A percentile compares a stretch with the other conserved stretches of the same genome.
These are phyloP conservation scores for Hypoxylon fuscum DNA, from an alignment of 495 filamentous ascomycete species.

Conservation along the genomic window DNA sequence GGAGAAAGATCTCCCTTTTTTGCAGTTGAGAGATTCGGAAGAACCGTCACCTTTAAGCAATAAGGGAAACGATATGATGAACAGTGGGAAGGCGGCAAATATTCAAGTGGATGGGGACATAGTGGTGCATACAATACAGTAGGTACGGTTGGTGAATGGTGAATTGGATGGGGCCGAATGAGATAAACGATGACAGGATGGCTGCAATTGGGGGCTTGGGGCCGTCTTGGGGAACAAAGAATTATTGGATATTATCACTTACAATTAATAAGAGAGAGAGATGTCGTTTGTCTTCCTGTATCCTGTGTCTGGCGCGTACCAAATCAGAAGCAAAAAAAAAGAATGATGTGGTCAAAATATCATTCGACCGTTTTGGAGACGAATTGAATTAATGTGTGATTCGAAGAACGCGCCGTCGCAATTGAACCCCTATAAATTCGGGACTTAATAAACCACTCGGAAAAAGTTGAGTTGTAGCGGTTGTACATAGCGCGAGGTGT, in stretches of 20 bases:
- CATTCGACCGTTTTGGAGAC: slow-evolving; percentile 34
- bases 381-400: slow-evolving; percentile 26
- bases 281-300: not conserved
- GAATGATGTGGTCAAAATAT: slow-evolving; percentile 15
- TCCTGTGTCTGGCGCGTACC: slow-evolving; percentile 10
- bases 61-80: too few relatives aligned
- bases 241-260: slow-evolving; percentile 7
- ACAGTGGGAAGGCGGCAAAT: too few relatives aligned
- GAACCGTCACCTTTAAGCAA: not conserved
- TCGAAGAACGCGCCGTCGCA: slow-evolving; percentile 25
- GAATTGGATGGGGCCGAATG: too few relatives aligned
- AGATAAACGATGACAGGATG: not conserved
- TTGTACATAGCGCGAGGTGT: not conserved
- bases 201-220: not conserved
- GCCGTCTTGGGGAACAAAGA: too few relatives aligned
- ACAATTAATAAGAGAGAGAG: slow-evolving; percentile 1
- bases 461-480: slow-evolving; percentile 30
- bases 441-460: slow-evolving; percentile 31
- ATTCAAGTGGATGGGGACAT: not conserved
- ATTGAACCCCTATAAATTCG: slow-evolving; percentile 39
- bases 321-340: slow-evolving; percentile 11
- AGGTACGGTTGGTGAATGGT: too few relatives aligned
- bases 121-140: slow-evolving; percentile 5
- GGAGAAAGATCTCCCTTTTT: not conserved
- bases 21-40: not conserved